Evolutionary conservation across 2,329 filamentous ascomycete species (phyloP), one percentile per base, ranked within the genome.

Genomic region (Bipolaris sorokiniana): DNA sequence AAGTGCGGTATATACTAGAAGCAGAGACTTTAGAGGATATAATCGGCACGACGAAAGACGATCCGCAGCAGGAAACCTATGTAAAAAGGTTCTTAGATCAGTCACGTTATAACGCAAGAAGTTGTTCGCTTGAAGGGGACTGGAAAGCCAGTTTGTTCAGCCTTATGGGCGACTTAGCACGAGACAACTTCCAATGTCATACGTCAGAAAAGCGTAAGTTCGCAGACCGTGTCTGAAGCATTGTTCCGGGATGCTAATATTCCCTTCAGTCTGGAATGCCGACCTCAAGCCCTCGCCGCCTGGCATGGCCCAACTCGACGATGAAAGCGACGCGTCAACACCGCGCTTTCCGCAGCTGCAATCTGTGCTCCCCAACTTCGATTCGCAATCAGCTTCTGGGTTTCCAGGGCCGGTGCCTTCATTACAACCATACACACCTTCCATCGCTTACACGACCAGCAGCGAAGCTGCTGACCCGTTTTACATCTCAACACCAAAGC

Each of bases 401-500:
- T 65, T 63, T 52, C n/a, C 34, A 20, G 48, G 58, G 33, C 28
- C 59, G 16, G 38, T 63, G 31, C 63, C 63, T 26, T 63, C 57
- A 3, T 58, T 63, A 15, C 59, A 50, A 52, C 63, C 60, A 22
- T 44, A 44, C 9, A 13, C 48, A 45, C 28, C 38, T 34, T 62
- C 54, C 38, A 51, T 60, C 5, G 57, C 63, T 11, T 55, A 53
- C 11, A 67, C 63, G 28, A 59, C 57, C 37, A 65, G 57, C 36
- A 64, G 48, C 26, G 58, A 65, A 48, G 61, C 61, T 61, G 56
- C 63, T 10, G 49, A 62, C 45, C 61, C 63, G 42, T 63, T 61
- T 48, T 47, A 62, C 42, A 61, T 68, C 46, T 63, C 59, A 28
- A 65, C 56, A 38, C 62, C 62, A 37, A 66, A 66, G 51, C 48